Percentiles rank a stretch among this genome's conserved stretches.
Evolutionary conservation across 257 asterid species (phyloP).

Genomic region (Lithospermum erythrorhizon): DNA sequence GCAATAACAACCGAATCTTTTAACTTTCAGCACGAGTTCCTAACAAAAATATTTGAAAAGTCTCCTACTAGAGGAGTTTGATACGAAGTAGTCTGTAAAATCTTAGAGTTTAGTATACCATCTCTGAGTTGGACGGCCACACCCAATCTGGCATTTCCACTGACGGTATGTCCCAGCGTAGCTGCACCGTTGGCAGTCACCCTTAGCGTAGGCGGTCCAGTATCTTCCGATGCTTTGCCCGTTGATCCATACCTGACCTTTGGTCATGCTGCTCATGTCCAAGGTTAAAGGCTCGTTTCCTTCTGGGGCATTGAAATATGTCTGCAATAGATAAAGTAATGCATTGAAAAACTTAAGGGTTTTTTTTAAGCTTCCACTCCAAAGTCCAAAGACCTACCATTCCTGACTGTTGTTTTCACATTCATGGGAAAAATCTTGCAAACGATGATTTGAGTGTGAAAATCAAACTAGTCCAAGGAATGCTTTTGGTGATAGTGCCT

Average conservation of each 20-base stretch:
- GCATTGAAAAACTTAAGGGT: background rate
- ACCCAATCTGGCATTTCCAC: slow-evolving; percentile 69
- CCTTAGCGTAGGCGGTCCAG: slow-evolving; percentile 72
- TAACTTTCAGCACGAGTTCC: too few relatives aligned
- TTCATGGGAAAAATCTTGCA: too few relatives aligned
- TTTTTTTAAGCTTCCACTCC: background rate
- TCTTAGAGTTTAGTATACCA: slow-evolving; percentile 36
- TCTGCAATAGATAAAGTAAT: slow-evolving; percentile 24
- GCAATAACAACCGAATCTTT: background rate
- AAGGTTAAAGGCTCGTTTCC: slow-evolving; percentile 70
- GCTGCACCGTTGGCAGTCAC: slow-evolving; percentile 54
- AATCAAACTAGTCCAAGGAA: background rate
- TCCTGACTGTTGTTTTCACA: background rate
- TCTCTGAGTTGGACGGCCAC: slow-evolving; percentile 93
- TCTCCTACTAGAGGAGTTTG: too few relatives aligned
- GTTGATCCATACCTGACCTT: slow-evolving; percentile 85
- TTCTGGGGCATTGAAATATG: slow-evolving; percentile 62
- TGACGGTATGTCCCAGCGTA: slow-evolving; percentile 60
- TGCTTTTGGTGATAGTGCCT: background rate
- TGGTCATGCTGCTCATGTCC: slow-evolving; percentile 81
- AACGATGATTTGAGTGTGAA: background rate
- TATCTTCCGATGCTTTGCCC: slow-evolving; percentile 87
- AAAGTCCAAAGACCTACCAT: background rate
- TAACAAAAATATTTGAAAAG: too few relatives aligned
- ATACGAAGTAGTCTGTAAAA: too few relatives aligned